phyloP scores from a whole-genome alignment of 2,329 filamentous ascomycete genomes.

The Dothideomycetes sp. region DNA sequence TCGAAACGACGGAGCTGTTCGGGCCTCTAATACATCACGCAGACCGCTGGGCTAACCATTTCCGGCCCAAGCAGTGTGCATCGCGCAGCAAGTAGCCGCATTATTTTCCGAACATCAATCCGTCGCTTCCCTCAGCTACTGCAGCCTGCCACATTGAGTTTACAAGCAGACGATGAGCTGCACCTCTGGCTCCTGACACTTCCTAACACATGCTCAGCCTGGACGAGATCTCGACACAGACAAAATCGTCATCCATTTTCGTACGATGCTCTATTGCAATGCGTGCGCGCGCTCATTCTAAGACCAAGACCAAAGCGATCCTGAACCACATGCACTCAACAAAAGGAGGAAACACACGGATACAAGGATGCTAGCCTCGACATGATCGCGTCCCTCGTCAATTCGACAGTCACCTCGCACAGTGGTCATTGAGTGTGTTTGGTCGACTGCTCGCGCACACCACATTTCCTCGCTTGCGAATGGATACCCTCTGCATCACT shows the following conservation, averaged over 20 bases:
- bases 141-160: conserved; percentile 3
- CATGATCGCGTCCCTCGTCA: conserved; percentile 1
- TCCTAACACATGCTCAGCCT: conserved; percentile 1
- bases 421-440: conserved; percentile 1
- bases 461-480: conserved; percentile 1
- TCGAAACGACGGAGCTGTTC: no score
- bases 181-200: conserved; percentile 2
- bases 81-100: conserved; percentile 1
- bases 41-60: conserved; percentile 2
- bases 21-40: conserved; percentile 1
- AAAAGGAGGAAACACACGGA: conserved; percentile 4
- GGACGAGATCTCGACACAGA: conserved; percentile 3
- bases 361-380: conserved; percentile 1
- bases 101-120: conserved; percentile 1
- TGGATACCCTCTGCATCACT: background rate
- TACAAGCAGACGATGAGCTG: conserved; percentile 2
- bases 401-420: background rate
- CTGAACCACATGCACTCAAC: conserved; percentile 1
- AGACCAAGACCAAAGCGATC: conserved; percentile 1
- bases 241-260: conserved; percentile 1
- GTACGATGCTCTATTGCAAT: conserved; percentile 1
- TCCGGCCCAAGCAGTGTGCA: conserved; percentile 1
- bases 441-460: conserved; percentile 2
- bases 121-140: conserved; percentile 2
- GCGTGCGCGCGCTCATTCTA: conserved; percentile 1